Conservation (phyloP, 2,329 filamentous ascomycete species). For the Pestalotiopsis sp. region DNA sequence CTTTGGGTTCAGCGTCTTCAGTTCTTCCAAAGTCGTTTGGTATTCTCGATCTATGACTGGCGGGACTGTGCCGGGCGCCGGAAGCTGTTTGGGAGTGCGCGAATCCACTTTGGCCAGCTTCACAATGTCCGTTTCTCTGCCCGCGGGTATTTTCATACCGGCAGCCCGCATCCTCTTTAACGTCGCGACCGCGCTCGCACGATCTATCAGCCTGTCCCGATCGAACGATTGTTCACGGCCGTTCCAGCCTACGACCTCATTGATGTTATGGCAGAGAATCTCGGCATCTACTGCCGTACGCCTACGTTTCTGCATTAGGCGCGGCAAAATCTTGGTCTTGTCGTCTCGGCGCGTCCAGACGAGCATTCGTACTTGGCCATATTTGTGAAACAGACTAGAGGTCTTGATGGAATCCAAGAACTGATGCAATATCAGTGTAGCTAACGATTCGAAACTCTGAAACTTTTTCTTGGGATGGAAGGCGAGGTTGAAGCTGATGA, state of each 20-base stretch:
- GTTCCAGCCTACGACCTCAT: constrained; percentile 57
- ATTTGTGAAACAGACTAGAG: constrained; percentile 68
- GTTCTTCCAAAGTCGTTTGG: constrained; percentile 33
- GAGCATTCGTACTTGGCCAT: constrained; percentile 80
- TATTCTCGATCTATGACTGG: constrained; percentile 19
- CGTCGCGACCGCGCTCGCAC: constrained; percentile 43
- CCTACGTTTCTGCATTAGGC: constrained; percentile 54
- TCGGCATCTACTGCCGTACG: constrained; percentile 64
- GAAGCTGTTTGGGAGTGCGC: constrained; percentile 27
- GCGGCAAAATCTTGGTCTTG: constrained; percentile 62
- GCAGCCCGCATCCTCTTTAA: constrained; percentile 49
- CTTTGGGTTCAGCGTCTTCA: constrained; percentile 13
- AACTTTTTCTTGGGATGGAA: constrained; percentile 54
- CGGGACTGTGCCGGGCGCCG: constrained; percentile 16
- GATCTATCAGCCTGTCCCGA: constrained; percentile 52
- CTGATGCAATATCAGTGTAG: constrained; percentile 61
- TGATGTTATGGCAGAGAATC: constrained; percentile 59
- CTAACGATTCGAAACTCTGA: constrained; percentile 57
- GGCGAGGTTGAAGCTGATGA: constrained; percentile 71
- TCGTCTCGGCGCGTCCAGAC: constrained; percentile 70
- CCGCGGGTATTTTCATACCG: constrained; percentile 45
- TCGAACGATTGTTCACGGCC: constrained; percentile 25
- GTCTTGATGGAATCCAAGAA: constrained; percentile 62
- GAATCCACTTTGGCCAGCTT: constrained; percentile 43
- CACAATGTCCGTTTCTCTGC: constrained; percentile 42